A percentile compares a stretch with the other conserved stretches of the same genome.
Conservation (phyloP, 768 basidiomycete genomes). For the Coprinopsis strossmayeri region DNA sequence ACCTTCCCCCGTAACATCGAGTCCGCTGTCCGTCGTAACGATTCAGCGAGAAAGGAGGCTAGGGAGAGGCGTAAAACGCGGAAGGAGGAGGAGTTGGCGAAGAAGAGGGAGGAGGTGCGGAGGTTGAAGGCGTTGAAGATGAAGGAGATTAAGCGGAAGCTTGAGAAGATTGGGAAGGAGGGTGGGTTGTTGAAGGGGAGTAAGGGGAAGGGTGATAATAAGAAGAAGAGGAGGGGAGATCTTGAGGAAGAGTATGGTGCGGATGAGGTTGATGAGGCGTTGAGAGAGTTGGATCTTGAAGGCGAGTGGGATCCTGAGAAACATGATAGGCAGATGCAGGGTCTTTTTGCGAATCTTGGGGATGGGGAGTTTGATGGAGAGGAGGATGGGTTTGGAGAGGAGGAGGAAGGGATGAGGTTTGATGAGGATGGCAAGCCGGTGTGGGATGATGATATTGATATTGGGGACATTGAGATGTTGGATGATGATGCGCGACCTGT, state of each 20-base stretch:
- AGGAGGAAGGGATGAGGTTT: conserved; percentile 29
- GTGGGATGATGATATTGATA: conserved; percentile 90
- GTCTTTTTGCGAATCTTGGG: conserved; percentile 50
- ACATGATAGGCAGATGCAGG: conserved; percentile 80
- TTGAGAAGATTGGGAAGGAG: conserved; percentile 66
- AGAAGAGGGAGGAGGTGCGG: conserved; percentile 75
- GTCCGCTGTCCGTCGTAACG: conserved; percentile 60
- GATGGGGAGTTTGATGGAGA: too few species aligned
- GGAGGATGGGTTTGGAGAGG: conserved; percentile 17
- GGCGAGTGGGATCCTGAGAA: conserved; percentile 88
- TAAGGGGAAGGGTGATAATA: conserved; percentile 28
- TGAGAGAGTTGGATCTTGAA: conserved; percentile 75
- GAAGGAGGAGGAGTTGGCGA: conserved; percentile 69
- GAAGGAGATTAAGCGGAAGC: conserved; percentile 69
- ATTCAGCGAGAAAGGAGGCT: conserved; percentile 79
- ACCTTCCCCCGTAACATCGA: conserved; percentile 72
- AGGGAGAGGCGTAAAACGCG: conserved; percentile 70
- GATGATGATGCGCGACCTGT: conserved; percentile 26
- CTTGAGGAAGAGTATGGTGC: too few species aligned
- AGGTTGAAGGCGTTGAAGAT: conserved; percentile 80
- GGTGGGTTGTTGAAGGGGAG: conserved; percentile 48
- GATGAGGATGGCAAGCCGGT: conserved; percentile 60
- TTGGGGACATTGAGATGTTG: conserved; percentile 51
- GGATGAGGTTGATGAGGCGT: conserved; percentile 34
- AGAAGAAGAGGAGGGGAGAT: too few species aligned